Percentiles rank a stretch among this genome's conserved stretches.
phyloP scores from a whole-genome alignment of 2,329 filamentous ascomycete genomes.

The Ophiostoma australiae region DNA sequence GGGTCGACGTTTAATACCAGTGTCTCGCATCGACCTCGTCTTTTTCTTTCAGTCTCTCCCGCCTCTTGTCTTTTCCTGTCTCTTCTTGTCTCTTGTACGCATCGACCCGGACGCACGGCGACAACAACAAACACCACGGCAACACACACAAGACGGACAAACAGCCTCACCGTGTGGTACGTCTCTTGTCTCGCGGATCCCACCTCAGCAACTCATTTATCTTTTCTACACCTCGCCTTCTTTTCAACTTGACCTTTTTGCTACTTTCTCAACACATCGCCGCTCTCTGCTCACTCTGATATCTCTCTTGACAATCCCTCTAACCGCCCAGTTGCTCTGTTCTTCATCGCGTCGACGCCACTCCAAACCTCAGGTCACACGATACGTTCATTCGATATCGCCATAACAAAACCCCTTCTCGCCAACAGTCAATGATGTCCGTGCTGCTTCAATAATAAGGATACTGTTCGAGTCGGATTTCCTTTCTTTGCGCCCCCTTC shows the following conservation, averaged over 20 bases:
- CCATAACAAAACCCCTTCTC: not conserved
- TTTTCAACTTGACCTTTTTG: not conserved
- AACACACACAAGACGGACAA: constrained; percentile 13
- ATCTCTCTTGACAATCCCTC: not conserved
- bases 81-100: not conserved
- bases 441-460: constrained; percentile 3
- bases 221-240: not conserved
- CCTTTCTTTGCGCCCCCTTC: not conserved
- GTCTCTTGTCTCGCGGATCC: constrained; percentile 8
- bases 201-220: not conserved
- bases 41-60: constrained; percentile 1
- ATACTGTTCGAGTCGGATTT: constrained; percentile 1
- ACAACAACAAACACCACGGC: constrained; percentile 8
- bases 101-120: constrained; percentile 17
- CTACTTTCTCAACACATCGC: not conserved
- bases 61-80: not conserved
- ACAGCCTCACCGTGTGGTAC: constrained; percentile 2
- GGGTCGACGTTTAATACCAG: not conserved
- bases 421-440: constrained; percentile 1
- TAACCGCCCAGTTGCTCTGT: not conserved
- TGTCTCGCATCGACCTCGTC: constrained; percentile 8
- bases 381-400: constrained; percentile 8
- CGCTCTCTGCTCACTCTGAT: not conserved
- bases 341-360: not conserved
- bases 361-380: not conserved